Base-by-base conservation (phyloP, 306 rosid species). In the Malus sylvestris region DNA sequence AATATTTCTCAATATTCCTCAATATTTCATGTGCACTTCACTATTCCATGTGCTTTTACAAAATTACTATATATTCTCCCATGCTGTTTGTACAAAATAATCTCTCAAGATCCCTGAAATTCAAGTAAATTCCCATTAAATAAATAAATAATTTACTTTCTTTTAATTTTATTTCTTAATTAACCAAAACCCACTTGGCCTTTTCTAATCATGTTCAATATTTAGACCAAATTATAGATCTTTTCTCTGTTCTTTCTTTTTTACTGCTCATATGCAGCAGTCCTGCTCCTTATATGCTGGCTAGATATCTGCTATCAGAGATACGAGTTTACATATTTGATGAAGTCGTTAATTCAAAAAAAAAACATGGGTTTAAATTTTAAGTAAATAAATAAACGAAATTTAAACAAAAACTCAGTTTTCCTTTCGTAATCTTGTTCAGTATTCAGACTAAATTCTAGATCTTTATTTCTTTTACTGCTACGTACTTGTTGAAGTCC, bases 21-120 rank as follows among this genome's bases (percentile, higher is more conserved):
- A 51, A 51, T n/a, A 65, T 67, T 78, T 78, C 95, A 93, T 89
- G 91, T 93, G 93, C 93, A 30, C 84, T 79, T 85, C 91, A 87
- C 88, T 80, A 51, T 85, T 76, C 51, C 83, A 75, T 74, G 79
- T 81, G 85, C 90, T 87, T 90, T 87, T 83, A 82, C 80, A 77
- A 49, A 62, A 70, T 46, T 46, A 29, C 57, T 75, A 19, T 60
- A 46, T 53, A 72, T 35, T 67, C 64, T 67, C 67, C 40, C 72
- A 80, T 84, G 82, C 75, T 86, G 61, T 64, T 73, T 44, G 73
- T 59, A 70, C 13, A 70, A 72, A 73, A 78, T 76, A 63, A 20
- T 72, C 40, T 27, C 51, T 79, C 46, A 79, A 23, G 75, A 72
- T 72, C 72, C 79, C 78, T 55, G 52, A 73, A 53, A 68, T 55